Percentiles rank a stretch among this genome's conserved stretches.
These are phyloP conservation scores for Fusarium sp. DNA, from an alignment of 2,329 filamentous ascomycete genomes.

Conservation along the genomic window DNA sequence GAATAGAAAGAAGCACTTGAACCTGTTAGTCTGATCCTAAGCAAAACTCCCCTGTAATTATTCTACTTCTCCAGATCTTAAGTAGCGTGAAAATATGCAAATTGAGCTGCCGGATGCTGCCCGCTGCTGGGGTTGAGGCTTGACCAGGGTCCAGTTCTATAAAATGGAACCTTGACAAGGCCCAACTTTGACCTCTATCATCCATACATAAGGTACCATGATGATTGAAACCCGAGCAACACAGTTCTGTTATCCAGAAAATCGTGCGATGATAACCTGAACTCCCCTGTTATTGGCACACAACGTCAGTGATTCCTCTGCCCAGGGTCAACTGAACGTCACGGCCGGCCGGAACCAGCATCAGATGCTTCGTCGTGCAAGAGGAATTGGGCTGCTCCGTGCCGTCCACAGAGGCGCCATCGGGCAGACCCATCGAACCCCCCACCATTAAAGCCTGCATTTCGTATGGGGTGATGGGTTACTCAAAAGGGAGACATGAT, in stretches of 20 bases:
- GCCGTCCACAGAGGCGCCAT: conserved; percentile 22
- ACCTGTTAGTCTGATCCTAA: background rate
- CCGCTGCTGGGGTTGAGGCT: conserved; percentile 18
- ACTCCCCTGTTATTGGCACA: background rate
- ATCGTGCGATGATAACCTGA: background rate
- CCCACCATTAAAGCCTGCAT: conserved; percentile 34
- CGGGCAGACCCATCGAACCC: conserved; percentile 29
- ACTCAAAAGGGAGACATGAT: conserved; percentile 22
- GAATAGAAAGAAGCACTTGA: background rate
- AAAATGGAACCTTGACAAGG: conserved; percentile 23
- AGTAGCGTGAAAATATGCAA: conserved; percentile 12
- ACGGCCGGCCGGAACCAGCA: background rate
- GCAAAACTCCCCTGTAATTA: background rate
- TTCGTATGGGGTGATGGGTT: conserved; percentile 38
- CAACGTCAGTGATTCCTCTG: background rate
- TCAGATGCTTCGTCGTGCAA: conserved; percentile 29
- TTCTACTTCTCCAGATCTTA: conserved; percentile 3
- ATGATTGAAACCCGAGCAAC: background rate
- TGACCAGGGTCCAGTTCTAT: conserved; percentile 19
- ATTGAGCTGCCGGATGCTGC: conserved; percentile 11
- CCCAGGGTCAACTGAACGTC: background rate
- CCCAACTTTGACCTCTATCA: conserved; percentile 8
- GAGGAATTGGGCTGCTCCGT: conserved; percentile 29
- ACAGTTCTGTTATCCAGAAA: background rate
- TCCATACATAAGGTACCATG: background rate